Base-by-base conservation (phyloP, 2,329 filamentous ascomycete genomes). In the Colletotrichum sp. region DNA sequence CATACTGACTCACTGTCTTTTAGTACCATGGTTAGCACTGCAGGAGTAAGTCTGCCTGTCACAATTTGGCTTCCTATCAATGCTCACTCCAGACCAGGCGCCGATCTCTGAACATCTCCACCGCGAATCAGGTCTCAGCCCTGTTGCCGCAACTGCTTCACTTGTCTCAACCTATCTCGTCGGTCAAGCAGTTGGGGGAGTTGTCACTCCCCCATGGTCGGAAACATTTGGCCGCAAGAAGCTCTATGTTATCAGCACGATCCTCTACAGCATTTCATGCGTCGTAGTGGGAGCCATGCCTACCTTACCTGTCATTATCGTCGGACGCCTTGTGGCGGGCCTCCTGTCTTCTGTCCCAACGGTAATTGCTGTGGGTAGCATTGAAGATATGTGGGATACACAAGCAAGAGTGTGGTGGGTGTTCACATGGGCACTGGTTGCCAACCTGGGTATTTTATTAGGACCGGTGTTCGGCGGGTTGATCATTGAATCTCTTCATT, bases 371-470 rank as follows among this genome's bases (percentile, higher is more conserved):
- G 57, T 59, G 3, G 70, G 70, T 0, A 72, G 70, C 13, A 72
- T 72, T 8, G 70, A 72, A 31, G 70, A 72, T 21, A 18, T 72
- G 29, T 72, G 70, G 70, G 70, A 72, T 24, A 59, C 70, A 3
- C 33, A 70, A 8, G 58, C 59, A 0, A 13, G 70, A 13, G 59
- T 72, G 18, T 72, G 70, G 70, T 69, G 70, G 66, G 15, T 72
- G 0, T 72, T 69, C 29, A 54, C 24, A 15, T 72, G 70, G 70
- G 47, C 70, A 1, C 6, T 65, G 29, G 16, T 59, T 11, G 70
- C 66, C 47, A 72, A 72, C 18, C n/a, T 72, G 2, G 70, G 43
- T 8, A 38, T 72, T 24, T 13, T 72, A n/a, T 21, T 59, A 7
- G 66, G 70, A 2, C 66, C 66, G 2, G 66, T 59, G 3, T 36